Base-by-base conservation (phyloP, 1,284 basidiomycete species). In the Ustilago xerochloae region DNA sequence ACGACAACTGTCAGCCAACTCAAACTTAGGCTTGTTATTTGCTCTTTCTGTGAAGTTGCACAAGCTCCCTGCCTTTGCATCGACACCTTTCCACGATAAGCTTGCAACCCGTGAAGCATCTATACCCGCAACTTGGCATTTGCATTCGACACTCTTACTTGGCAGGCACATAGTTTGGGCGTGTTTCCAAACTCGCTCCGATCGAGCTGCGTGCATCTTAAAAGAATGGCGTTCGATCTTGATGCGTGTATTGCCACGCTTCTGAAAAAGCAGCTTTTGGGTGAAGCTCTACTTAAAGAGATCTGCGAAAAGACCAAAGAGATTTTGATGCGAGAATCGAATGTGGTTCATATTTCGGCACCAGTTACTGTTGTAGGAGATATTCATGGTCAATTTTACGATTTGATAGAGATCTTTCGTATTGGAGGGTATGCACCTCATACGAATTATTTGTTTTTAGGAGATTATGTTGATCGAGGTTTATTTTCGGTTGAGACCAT, bases 281-380 rank as follows among this genome's bases (percentile, higher is more conserved):
- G 81, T 33, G 82, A 83, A 41, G 73, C 81, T 18, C 58, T 84
- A 12, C 61, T 84, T 30, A 78, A 79, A 46, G 82, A 84, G 59
- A 83, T 84, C 45, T 84, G 82, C 75, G 81, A 83, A 66, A 84
- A 83, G 66, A 82, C 81, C 8, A 84, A 84, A 48, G 83, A 84
- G 75, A 93, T 99, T 1, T 90, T 99, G 64, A 99, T 99, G 97
- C 88, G 93, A 75, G 97, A 99, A 87, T 94, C 92, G 73, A 99
- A 99, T 83, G 97, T 99, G 63, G 94, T 99, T 13, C 97, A 99
- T 83, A 93, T 99, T 78, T 91, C 90, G 69, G 92, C 95, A 1
- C 97, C 97, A n/a, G 94, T 99, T 45, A 99, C 97, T 1, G 97
- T 99, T 29, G 96, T 99, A 29, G 97, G 97, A 57, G 97, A 99